A percentile compares a stretch with the other conserved stretches of the same genome.
These are phyloP conservation scores for Alternaria burnsii DNA, from an alignment of 2,329 filamentous ascomycete species.

Conservation along the genomic window DNA sequence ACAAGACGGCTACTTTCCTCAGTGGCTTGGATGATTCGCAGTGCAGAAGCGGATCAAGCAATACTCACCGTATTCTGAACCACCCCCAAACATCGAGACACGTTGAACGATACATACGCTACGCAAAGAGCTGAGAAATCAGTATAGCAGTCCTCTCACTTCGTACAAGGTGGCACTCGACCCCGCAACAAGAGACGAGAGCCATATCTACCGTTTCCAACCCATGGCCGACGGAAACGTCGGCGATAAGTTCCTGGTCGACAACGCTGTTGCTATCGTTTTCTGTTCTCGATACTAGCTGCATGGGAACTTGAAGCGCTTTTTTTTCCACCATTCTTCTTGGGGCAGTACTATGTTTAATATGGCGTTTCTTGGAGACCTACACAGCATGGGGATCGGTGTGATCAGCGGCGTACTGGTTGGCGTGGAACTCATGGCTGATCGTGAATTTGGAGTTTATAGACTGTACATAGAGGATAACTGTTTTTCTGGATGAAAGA, in stretches of 20 bases:
- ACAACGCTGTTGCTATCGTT: background rate
- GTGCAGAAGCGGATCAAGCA: background rate
- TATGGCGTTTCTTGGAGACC: background rate
- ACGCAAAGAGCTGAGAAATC: background rate
- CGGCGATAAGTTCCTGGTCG: background rate
- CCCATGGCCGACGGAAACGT: background rate
- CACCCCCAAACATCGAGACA: background rate
- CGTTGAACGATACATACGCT: background rate
- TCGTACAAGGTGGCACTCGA: background rate
- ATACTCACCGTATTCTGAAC: background rate
- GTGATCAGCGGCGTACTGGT: background rate
- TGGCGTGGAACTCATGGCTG: background rate
- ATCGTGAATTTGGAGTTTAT: background rate
- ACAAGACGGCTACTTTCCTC: constrained; percentile 31
- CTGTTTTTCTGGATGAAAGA: background rate
- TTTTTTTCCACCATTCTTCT: background rate
- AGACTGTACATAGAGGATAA: background rate
- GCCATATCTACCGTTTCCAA: background rate
- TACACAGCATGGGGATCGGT: background rate
- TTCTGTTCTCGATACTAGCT: background rate
- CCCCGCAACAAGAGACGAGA: background rate
- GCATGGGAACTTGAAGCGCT: background rate
- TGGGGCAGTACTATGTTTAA: background rate
- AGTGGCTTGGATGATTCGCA: constrained; percentile 26
- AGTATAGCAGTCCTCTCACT: background rate